These are phyloP conservation scores for Ascochyta koolunga DNA, from an alignment of 2,329 filamentous ascomycete species.

Conservation along the genomic window DNA sequence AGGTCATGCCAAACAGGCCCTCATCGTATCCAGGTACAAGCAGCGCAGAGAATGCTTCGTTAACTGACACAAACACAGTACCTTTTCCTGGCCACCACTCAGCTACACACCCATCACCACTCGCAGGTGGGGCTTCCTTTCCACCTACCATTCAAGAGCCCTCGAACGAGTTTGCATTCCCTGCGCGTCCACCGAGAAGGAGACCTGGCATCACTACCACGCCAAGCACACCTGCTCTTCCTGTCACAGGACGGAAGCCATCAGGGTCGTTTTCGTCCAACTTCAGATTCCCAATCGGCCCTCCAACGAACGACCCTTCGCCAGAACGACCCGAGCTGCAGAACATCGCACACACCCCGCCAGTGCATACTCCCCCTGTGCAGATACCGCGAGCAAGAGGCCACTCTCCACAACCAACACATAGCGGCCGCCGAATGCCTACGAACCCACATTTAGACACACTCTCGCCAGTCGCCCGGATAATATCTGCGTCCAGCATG, in stretches of 20 bases:
- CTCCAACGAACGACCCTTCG: conserved; percentile 39
- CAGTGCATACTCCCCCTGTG: conserved; percentile 42
- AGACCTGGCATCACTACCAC: conserved; percentile 42
- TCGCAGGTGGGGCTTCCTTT: conserved; percentile 49
- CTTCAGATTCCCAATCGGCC: conserved; percentile 63
- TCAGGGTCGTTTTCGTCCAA: conserved; percentile 53
- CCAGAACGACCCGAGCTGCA: conserved; percentile 38
- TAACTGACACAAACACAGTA: conserved; percentile 33
- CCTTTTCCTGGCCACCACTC: conserved; percentile 40
- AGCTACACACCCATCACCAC: conserved; percentile 50
- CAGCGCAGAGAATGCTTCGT: background rate
- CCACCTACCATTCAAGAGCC: conserved; percentile 40
- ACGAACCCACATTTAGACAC: conserved; percentile 60
- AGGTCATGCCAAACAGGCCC: conserved; percentile 64
- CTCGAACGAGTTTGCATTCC: conserved; percentile 37
- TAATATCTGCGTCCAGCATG: conserved; percentile 79
- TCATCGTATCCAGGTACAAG: conserved; percentile 41
- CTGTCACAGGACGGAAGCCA: conserved; percentile 46
- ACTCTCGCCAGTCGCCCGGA: conserved; percentile 66
- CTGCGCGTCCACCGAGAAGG: conserved; percentile 36
- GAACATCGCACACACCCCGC: conserved; percentile 23
- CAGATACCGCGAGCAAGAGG: conserved; percentile 28
- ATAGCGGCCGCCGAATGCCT: conserved; percentile 18
- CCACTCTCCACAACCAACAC: conserved; percentile 24
- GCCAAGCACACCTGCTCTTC: conserved; percentile 50